A percentile compares a stretch with the other conserved stretches of the same genome.
phyloP scores from a whole-genome alignment of 2,329 filamentous ascomycete species.

The Microdochium trichocladiopsis region DNA sequence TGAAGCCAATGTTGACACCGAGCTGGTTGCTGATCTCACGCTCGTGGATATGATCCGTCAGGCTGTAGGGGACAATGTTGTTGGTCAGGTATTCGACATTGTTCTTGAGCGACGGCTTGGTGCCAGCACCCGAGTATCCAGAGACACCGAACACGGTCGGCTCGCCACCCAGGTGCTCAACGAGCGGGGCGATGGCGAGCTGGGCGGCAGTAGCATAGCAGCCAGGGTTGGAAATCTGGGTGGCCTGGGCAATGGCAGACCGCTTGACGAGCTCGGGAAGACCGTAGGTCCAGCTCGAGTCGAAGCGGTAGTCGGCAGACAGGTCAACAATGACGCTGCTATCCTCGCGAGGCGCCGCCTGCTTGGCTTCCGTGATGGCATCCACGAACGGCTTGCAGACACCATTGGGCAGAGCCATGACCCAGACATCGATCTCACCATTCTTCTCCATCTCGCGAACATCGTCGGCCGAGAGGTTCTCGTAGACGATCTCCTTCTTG shows the following conservation, averaged over 20 bases:
- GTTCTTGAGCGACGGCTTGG: slow-evolving; percentile 91
- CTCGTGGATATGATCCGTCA: slow-evolving; percentile 95
- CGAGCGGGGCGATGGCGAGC: slow-evolving; percentile 76
- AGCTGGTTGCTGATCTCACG: slow-evolving; percentile 79
- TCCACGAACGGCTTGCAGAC: slow-evolving; percentile 93
- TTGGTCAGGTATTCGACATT: slow-evolving; percentile 74
- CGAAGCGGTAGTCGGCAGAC: slow-evolving; percentile 94
- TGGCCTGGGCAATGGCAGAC: slow-evolving; percentile 68
- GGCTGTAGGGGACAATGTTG: slow-evolving; percentile 85
- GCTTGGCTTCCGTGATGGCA: slow-evolving; percentile 67
- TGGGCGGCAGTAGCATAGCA: slow-evolving; percentile 95
- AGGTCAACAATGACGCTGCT: slow-evolving; percentile 83
- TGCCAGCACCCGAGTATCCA: slow-evolving; percentile 91
- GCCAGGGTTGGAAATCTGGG: slow-evolving; percentile 83
- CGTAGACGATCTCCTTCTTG: slow-evolving; percentile 88
- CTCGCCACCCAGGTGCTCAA: slow-evolving; percentile 67
- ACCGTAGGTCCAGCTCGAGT: slow-evolving; percentile 79
- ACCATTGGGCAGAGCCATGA: slow-evolving; percentile 93
- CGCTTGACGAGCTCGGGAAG: slow-evolving; percentile 80
- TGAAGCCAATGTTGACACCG: slow-evolving; percentile 69
- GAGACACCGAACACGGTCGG: slow-evolving; percentile 87
- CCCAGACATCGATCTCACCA: slow-evolving; percentile 88
- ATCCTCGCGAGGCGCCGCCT: slow-evolving; percentile 35
- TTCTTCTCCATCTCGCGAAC: slow-evolving; percentile 77
- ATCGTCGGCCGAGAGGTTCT: slow-evolving; percentile 83